These are phyloP conservation scores for Kitagawia praeruptora DNA, from an alignment of 129 eudicot genomes.

Conservation along the genomic window DNA sequence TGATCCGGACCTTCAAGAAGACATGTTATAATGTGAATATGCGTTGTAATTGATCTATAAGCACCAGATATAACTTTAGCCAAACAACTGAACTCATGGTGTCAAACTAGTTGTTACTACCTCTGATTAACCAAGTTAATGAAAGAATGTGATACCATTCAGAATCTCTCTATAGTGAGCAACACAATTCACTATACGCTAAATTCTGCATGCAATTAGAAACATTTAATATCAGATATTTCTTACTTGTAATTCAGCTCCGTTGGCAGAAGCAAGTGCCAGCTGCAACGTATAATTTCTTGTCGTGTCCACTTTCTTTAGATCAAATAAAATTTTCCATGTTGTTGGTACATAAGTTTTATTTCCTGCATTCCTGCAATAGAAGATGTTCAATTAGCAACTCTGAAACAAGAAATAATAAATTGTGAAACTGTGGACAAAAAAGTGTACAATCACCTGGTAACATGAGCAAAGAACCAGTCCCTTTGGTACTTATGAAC, in stretches of 20 bases:
- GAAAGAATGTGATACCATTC: no score
- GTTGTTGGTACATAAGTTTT: slow-evolving; percentile 28
- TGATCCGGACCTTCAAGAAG: slow-evolving; percentile 28
- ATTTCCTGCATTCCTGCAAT: slow-evolving; percentile 18
- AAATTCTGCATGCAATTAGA: not conserved
- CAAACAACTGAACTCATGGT: no score
- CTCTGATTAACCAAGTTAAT: no score
- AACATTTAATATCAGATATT: not conserved
- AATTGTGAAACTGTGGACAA: not conserved
- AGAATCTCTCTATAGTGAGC: not conserved
- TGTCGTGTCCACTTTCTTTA: slow-evolving; percentile 9
- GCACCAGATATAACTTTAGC: no score
- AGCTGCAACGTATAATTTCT: slow-evolving; percentile 32
- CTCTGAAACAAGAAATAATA: not conserved
- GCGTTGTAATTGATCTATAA: not conserved
- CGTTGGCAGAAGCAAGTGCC: slow-evolving; percentile 45
- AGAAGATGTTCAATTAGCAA: not conserved
- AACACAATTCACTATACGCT: not conserved
- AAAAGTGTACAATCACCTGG: slow-evolving; percentile 22
- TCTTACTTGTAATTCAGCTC: slow-evolving; percentile 38
- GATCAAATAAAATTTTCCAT: slow-evolving; percentile 37
- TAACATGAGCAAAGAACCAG: slow-evolving; percentile 58
- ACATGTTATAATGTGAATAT: not conserved
- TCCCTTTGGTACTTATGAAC: slow-evolving; percentile 27
- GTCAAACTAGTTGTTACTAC: no score